phyloP scores from a whole-genome alignment of 2,329 filamentous ascomycete genomes.

The Ceratocystis lukuohia region DNA sequence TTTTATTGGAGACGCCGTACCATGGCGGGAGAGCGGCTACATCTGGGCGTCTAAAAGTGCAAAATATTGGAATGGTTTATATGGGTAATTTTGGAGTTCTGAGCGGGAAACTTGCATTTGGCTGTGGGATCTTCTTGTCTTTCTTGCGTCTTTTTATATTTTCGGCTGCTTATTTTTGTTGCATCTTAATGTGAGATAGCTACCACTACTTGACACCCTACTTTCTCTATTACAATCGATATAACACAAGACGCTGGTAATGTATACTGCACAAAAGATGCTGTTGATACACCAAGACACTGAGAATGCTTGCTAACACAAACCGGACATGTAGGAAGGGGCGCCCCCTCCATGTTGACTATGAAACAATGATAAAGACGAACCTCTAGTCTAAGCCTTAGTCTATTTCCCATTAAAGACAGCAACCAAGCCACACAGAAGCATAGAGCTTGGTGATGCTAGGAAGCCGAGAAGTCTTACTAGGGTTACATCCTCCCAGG shows the following conservation, averaged over 20 bases:
- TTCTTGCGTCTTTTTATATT: neutral
- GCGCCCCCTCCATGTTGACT: neutral
- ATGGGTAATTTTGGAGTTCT: neutral
- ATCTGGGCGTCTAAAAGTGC: neutral
- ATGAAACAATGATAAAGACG: neutral
- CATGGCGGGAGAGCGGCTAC: neutral
- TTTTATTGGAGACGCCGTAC: neutral
- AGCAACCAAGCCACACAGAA: neutral
- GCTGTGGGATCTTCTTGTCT: neutral
- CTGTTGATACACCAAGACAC: no score
- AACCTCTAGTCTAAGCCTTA: neutral
- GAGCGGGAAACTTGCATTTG: neutral
- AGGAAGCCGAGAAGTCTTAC: neutral
- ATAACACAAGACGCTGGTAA: no score
- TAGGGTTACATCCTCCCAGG: neutral
- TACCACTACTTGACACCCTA: no score
- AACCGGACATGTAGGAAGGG: neutral
- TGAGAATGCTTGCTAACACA: neutral
- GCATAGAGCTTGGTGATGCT: neutral
- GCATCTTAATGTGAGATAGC: no score
- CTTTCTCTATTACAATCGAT: no score
- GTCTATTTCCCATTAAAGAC: neutral
- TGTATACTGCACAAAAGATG: no score
- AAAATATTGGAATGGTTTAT: constrained; percentile 1
- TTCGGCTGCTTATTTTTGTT: neutral